phyloP scores from a whole-genome alignment of 345 rosid species.

The Durio zibethinus region DNA sequence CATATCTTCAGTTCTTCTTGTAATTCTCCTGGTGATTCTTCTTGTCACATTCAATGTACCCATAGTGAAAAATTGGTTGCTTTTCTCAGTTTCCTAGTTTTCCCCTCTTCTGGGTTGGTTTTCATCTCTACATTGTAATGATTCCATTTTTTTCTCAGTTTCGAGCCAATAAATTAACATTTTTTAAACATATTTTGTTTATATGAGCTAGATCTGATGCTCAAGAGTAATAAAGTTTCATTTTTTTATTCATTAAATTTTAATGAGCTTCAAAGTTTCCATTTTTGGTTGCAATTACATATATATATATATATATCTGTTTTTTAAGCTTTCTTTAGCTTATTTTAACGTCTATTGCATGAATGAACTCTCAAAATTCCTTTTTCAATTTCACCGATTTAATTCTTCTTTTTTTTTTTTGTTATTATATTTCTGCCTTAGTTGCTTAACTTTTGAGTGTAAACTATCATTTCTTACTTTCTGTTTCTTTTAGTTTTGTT shows the following conservation, averaged over 20 bases:
- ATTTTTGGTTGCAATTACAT: not conserved
- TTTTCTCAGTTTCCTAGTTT: not conserved
- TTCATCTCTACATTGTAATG: slow-evolving; percentile 38
- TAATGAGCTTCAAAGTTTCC: too few relatives aligned
- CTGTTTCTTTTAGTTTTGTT: not conserved
- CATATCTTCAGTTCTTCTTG: slow-evolving; percentile 13
- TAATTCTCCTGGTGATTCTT: slow-evolving; percentile 4
- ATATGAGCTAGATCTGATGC: slow-evolving; percentile 35
- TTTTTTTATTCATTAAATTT: too few relatives aligned
- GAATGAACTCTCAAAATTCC: slow-evolving; percentile 9
- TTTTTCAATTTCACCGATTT: not conserved
- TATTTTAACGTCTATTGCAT: slow-evolving; percentile 12
- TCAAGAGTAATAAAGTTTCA: not conserved
- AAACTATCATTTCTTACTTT: not conserved
- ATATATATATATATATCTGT: too few relatives aligned
- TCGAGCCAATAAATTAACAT: too few relatives aligned
- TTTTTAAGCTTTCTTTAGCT: not conserved
- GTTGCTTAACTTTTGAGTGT: slow-evolving; percentile 4
- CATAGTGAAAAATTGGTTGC: not conserved
- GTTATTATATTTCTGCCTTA: not conserved
- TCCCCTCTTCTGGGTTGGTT: not conserved
- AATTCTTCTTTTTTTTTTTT: not conserved
- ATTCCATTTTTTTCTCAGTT: slow-evolving; percentile 12
- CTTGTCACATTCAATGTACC: not conserved
- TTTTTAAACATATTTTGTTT: not conserved